These are phyloP conservation scores for Xylaria acuta DNA, from an alignment of 495 filamentous ascomycete genomes.

Conservation along the genomic window DNA sequence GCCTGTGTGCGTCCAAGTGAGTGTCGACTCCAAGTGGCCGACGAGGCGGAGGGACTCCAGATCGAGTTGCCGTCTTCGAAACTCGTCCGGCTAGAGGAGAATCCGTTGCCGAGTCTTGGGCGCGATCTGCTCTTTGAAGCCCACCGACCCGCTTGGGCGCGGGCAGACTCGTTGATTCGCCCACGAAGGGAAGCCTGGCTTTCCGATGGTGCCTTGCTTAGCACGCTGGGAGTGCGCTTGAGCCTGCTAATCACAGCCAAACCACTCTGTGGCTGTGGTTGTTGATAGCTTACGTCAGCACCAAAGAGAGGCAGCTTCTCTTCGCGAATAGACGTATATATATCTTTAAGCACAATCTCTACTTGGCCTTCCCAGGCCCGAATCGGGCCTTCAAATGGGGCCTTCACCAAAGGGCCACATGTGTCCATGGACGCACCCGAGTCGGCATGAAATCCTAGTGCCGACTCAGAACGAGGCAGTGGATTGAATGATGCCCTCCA, in stretches of 20 bases:
- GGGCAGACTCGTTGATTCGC: slow-evolving; percentile 68
- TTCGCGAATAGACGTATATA: slow-evolving; percentile 86
- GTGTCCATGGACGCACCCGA: slow-evolving; percentile 39
- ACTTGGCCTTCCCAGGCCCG: slow-evolving; percentile 89
- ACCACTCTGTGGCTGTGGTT: slow-evolving; percentile 48
- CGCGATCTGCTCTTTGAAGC: slow-evolving; percentile 84
- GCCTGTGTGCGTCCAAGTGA: slow-evolving; percentile 88
- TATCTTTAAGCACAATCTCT: slow-evolving; percentile 87
- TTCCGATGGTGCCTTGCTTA: slow-evolving; percentile 86
- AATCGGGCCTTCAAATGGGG: slow-evolving; percentile 76
- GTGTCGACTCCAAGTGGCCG: slow-evolving; percentile 89
- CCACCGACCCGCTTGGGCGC: slow-evolving; percentile 71
- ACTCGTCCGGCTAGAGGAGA: slow-evolving; percentile 92
- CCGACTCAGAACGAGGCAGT: slow-evolving; percentile 52
- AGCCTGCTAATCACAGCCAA: slow-evolving; percentile 70
- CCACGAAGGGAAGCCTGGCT: slow-evolving; percentile 74
- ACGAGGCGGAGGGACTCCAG: slow-evolving; percentile 85
- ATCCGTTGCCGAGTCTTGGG: slow-evolving; percentile 76
- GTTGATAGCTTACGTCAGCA: slow-evolving; percentile 55
- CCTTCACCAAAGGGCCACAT: slow-evolving; percentile 75
- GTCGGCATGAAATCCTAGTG: slow-evolving; percentile 44
- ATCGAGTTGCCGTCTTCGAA: slow-evolving; percentile 89
- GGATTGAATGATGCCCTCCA: slow-evolving; percentile 56
- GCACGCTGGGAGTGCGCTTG: slow-evolving; percentile 83
- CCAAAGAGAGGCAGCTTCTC: slow-evolving; percentile 85